Evolutionary conservation across 2,329 filamentous ascomycete genomes (phyloP).

Genomic region (Aspergillus sp.): DNA sequence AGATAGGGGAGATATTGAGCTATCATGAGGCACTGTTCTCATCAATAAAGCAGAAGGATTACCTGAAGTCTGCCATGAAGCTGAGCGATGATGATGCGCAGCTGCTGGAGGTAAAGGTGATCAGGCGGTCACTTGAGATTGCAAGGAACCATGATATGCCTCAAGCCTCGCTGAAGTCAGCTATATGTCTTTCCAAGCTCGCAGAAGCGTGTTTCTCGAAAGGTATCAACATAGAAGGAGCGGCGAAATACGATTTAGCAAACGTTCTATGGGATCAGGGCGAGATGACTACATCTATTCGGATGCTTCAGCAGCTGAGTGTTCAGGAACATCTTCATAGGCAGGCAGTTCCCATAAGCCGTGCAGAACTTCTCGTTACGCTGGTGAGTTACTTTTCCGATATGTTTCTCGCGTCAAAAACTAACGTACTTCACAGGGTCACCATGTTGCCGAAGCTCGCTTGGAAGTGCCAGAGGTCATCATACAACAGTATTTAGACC

Average conservation of each 20-base stretch:
- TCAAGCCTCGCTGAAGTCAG: conserved; percentile 80
- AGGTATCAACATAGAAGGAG: conserved; percentile 70
- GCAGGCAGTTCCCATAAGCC: conserved; percentile 65
- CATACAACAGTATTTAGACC: conserved; percentile 75
- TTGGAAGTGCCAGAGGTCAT: conserved; percentile 88
- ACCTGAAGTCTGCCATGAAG: conserved; percentile 55
- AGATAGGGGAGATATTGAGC: conserved; percentile 73
- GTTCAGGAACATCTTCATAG: conserved; percentile 54
- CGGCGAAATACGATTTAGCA: conserved; percentile 73
- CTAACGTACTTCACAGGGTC: conserved; percentile 47
- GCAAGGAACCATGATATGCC: conserved; percentile 73
- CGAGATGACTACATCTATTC: conserved; percentile 80
- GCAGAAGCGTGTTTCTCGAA: conserved; percentile 61
- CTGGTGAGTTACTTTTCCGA: conserved; percentile 45
- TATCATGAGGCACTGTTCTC: conserved; percentile 78
- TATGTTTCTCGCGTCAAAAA: background rate
- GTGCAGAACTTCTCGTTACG: conserved; percentile 75
- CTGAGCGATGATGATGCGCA: conserved; percentile 59
- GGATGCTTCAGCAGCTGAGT: conserved; percentile 73
- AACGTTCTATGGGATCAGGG: conserved; percentile 92
- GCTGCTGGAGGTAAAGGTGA: conserved; percentile 66
- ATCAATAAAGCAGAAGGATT: conserved; percentile 64
- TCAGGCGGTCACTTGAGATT: conserved; percentile 67
- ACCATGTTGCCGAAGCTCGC: conserved; percentile 81
- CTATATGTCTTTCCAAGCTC: conserved; percentile 74